A percentile compares a stretch with the other conserved stretches of the same genome.
phyloP scores from a whole-genome alignment of 2,329 filamentous ascomycete species.

The Trichoderma atroviride region DNA sequence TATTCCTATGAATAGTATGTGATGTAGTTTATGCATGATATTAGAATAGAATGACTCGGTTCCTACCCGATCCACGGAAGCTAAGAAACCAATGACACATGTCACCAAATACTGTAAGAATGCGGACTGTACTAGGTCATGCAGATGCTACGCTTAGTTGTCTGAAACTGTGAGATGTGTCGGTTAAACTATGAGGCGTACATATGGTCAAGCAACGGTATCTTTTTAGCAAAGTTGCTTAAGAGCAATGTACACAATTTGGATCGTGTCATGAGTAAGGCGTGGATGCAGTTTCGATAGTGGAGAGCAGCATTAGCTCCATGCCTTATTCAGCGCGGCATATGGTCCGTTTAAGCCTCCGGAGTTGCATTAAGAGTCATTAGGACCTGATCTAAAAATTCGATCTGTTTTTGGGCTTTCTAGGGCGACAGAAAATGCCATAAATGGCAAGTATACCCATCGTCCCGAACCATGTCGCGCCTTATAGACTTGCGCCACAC shows the following conservation, averaged over 20 bases:
- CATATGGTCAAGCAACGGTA: background rate
- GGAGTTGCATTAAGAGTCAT: background rate
- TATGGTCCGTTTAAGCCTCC: background rate
- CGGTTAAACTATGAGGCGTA: too few species aligned
- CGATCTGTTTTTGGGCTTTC: background rate
- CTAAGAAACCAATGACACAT: background rate
- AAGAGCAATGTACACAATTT: background rate
- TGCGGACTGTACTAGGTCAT: background rate
- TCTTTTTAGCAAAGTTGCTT: rapidly evolving
- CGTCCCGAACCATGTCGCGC: background rate
- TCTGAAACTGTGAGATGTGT: background rate
- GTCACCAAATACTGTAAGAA: too few species aligned
- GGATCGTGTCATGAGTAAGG: conserved; percentile 3
- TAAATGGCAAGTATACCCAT: background rate
- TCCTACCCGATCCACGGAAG: background rate
- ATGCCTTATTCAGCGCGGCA: background rate
- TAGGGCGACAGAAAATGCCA: background rate
- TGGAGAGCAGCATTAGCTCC: background rate
- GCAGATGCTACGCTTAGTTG: too few species aligned
- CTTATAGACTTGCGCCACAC: background rate
- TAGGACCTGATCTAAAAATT: background rate
- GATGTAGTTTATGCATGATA: background rate
- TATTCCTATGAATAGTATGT: background rate
- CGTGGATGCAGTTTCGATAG: background rate
- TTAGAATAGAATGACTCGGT: background rate